Conservation (phyloP, 257 asterid species). For the Solanum virginianum region DNA sequence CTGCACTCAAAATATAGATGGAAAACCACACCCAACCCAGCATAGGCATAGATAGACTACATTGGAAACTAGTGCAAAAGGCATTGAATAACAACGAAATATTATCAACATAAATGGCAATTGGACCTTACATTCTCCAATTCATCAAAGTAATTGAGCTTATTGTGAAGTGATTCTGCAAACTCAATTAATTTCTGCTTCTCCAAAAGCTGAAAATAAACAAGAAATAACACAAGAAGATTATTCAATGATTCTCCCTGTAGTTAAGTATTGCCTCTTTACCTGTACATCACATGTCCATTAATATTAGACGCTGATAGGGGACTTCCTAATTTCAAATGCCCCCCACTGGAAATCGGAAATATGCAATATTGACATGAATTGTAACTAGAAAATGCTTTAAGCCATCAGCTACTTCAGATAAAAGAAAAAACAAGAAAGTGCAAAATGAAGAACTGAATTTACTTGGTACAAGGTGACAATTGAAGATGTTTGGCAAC, state of each 20-base stretch:
- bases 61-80: not conserved
- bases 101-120: conserved; percentile 13
- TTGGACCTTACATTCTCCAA: conserved; percentile 93
- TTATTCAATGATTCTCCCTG: not conserved
- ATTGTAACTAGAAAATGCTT: not conserved
- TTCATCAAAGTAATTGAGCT: conserved; percentile 97
- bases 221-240: conserved; percentile 4
- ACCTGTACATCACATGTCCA: not conserved
- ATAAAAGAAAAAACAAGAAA: not conserved
- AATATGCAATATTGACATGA: not conserved
- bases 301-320: not conserved
- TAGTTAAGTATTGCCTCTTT: not conserved
- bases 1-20: not conserved
- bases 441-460: not conserved
- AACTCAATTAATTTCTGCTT: conserved; percentile 86
- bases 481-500: not conserved
- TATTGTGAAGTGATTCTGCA: conserved; percentile 92
- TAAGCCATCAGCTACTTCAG: not conserved
- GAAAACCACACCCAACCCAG: not conserved
- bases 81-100: not conserved
- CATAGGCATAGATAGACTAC: not conserved
- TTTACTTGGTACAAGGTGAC: not conserved
- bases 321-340: not conserved
- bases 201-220: conserved; percentile 77
- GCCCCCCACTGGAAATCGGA: not conserved